Evolutionary conservation across 1,284 basidiomycete genomes (phyloP).

Genomic region (Leccinum glutinopallens): DNA sequence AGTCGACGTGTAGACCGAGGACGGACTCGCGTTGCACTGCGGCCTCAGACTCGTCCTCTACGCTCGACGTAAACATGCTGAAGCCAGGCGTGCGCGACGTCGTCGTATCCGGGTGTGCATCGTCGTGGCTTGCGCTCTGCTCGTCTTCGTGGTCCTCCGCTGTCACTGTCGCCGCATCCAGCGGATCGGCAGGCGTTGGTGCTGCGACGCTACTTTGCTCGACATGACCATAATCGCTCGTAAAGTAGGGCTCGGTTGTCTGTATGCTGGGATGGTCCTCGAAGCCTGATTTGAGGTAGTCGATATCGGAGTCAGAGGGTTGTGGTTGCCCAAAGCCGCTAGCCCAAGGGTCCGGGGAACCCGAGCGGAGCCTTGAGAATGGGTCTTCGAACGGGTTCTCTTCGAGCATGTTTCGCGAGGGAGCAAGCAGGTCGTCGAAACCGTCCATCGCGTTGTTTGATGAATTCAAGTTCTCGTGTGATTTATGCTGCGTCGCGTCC

Average conservation of each 20-base stretch:
- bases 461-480: neutral
- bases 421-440: conserved; percentile 78
- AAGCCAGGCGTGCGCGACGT: conserved; percentile 31
- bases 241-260: conserved; percentile 27
- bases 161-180: conserved; percentile 46
- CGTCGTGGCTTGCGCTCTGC: conserved; percentile 25
- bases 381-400: conserved; percentile 80
- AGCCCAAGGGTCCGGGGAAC: conserved; percentile 79
- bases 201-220: conserved; percentile 16
- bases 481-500: conserved; percentile 1
- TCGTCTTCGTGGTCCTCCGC: conserved; percentile 44
- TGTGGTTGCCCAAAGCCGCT: conserved; percentile 39
- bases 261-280: conserved; percentile 35
- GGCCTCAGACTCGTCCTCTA: conserved; percentile 20
- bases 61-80: conserved; percentile 25
- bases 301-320: conserved; percentile 27
- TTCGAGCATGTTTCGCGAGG: conserved; percentile 61
- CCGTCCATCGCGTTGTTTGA: conserved; percentile 50
- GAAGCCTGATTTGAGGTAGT: conserved; percentile 37
- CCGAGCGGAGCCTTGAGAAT: conserved; percentile 59
- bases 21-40: conserved; percentile 19
- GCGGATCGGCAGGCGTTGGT: conserved; percentile 39
- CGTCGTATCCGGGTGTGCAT: conserved; percentile 18
- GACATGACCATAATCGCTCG: conserved; percentile 20
- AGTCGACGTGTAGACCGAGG: conserved; percentile 10